phyloP scores from a whole-genome alignment of 2,329 filamentous ascomycete genomes.

The Neonectria sp. region DNA sequence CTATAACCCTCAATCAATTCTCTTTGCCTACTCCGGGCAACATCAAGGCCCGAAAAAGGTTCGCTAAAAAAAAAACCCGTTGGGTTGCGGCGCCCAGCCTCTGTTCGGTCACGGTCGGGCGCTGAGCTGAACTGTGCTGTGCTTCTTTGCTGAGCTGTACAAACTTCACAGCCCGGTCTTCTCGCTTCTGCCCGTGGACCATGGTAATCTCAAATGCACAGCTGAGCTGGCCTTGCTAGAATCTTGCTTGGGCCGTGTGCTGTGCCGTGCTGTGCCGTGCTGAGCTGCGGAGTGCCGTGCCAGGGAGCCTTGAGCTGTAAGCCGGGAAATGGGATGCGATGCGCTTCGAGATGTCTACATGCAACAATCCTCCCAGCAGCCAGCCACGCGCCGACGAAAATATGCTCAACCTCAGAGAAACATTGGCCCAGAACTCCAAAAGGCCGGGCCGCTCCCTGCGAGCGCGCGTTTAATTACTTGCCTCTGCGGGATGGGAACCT shows the following conservation, averaged over 20 bases:
- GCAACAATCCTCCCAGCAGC: background rate
- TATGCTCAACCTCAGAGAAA: slow-evolving; percentile 2
- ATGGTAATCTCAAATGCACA: slow-evolving; percentile 16
- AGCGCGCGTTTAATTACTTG: slow-evolving; percentile 22
- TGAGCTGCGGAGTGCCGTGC: slow-evolving; percentile 2
- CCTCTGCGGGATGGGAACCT: slow-evolving; percentile 17
- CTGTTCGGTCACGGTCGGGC: slow-evolving; percentile 10
- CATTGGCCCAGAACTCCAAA: slow-evolving; percentile 9
- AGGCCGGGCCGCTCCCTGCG: slow-evolving; percentile 22
- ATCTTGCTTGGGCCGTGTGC: slow-evolving; percentile 20
- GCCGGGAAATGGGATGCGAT: slow-evolving; percentile 4
- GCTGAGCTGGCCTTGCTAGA: slow-evolving; percentile 25
- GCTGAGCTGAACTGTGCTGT: slow-evolving; percentile 19
- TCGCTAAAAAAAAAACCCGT: slow-evolving; percentile 6
- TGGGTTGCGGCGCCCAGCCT: slow-evolving; percentile 13
- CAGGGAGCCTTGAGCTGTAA: background rate
- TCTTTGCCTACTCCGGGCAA: background rate
- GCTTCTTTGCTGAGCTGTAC: slow-evolving; percentile 24
- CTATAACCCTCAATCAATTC: too few relatives aligned
- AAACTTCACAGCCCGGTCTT: slow-evolving; percentile 20
- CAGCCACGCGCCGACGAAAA: background rate
- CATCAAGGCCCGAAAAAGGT: too few relatives aligned
- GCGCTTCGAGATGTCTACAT: background rate
- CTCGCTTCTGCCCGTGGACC: slow-evolving; percentile 6
- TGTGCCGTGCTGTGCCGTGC: slow-evolving; percentile 28